Percentiles rank a stretch among this genome's conserved stretches.
phyloP scores from a whole-genome alignment of 768 basidiomycete species.

The Polyporus arcularius region DNA sequence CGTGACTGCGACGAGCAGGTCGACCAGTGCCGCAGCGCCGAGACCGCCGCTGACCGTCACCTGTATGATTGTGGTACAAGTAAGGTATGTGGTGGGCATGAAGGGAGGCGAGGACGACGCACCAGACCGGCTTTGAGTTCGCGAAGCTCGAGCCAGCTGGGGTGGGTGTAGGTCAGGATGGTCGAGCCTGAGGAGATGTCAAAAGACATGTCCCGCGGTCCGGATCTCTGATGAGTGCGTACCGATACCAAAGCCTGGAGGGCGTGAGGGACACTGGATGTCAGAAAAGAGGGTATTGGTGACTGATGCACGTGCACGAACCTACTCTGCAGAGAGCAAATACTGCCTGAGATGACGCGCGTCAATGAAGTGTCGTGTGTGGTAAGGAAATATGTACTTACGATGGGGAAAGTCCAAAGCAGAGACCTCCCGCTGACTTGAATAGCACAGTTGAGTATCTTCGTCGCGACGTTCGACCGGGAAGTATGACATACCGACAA shows the following conservation, averaged over 20 bases:
- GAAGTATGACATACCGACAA: conserved; percentile 3
- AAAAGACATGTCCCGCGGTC: not conserved
- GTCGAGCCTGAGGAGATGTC: conserved; percentile 1
- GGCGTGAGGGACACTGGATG: not conserved
- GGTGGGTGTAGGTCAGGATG: conserved; percentile 6
- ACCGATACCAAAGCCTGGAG: conserved; percentile 14
- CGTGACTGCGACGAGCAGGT: conserved; percentile 15
- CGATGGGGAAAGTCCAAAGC: conserved; percentile 1
- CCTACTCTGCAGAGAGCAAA: conserved; percentile 9
- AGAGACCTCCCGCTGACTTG: conserved; percentile 6
- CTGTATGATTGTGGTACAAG: not conserved
- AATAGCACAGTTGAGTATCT: not conserved
- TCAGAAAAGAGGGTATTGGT: not conserved
- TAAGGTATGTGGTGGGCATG: too few relatives aligned
- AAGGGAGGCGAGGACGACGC: not conserved
- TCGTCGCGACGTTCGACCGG: too few relatives aligned
- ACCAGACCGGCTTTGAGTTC: conserved; percentile 5
- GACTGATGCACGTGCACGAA: not conserved
- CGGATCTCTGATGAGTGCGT: not conserved
- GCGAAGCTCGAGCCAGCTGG: conserved; percentile 3
- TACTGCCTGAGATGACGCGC: not conserved
- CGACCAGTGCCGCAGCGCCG: conserved; percentile 17
- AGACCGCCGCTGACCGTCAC: conserved; percentile 16
- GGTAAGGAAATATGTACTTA: not conserved
- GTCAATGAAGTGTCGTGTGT: not conserved